Conservation (phyloP, 176 grass and related monocot species). For the Triticum urartu region DNA sequence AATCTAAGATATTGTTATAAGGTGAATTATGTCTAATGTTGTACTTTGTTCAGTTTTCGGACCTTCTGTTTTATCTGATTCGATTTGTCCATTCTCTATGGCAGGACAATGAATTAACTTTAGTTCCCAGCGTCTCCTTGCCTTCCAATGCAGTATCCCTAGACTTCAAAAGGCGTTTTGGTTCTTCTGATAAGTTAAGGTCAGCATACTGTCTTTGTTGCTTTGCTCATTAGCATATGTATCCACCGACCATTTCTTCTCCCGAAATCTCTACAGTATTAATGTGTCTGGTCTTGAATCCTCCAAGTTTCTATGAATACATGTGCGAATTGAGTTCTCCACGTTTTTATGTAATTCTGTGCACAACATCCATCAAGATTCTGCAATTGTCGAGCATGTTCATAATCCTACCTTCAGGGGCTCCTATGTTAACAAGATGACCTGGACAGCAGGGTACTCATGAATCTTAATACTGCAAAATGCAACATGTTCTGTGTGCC, state of each 20-base stretch:
- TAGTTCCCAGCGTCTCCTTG: constrained; percentile 71
- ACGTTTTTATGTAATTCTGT: neutral
- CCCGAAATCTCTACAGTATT: neutral
- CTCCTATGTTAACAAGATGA: neutral
- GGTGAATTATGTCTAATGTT: constrained; percentile 44
- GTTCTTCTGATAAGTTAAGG: constrained; percentile 87
- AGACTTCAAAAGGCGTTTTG: constrained; percentile 78
- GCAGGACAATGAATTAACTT: constrained; percentile 80
- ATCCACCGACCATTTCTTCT: neutral
- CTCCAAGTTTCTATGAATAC: neutral
- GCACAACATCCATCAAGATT: neutral
- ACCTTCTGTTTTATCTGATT: constrained; percentile 28
- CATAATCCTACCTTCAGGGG: neutral
- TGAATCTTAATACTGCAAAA: neutral
- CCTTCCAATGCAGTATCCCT: constrained; percentile 75
- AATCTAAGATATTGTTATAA: constrained; percentile 93
- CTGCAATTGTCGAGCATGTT: constrained; percentile 11
- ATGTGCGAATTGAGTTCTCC: neutral
- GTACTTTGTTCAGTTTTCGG: neutral
- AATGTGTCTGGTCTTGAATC: constrained; percentile 15
- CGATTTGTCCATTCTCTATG: constrained; percentile 16
- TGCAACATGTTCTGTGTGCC: neutral
- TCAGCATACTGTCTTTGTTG: constrained; percentile 33
- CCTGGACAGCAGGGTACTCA: neutral
- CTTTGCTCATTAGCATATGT: constrained; percentile 4